Percentiles rank a stretch among this genome's conserved stretches.
phyloP scores from a whole-genome alignment of 129 eudicot species.

The Flaveria brownii region DNA sequence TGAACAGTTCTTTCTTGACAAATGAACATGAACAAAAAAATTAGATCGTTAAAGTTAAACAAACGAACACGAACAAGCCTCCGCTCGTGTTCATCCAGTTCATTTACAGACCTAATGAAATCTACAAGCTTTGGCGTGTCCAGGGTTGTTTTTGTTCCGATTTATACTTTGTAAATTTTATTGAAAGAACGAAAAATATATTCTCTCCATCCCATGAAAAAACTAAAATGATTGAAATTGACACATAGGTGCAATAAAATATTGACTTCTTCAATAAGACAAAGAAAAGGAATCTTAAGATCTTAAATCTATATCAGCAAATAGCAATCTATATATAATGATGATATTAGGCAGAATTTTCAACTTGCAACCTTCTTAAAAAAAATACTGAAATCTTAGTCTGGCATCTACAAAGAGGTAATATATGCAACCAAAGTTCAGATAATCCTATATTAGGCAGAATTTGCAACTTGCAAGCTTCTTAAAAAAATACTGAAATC shows the following conservation, averaged over 20 bases:
- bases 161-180: too few species aligned
- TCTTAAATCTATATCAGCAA: neutral
- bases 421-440: slow-evolving; percentile 2
- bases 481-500: neutral
- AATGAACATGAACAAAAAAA: too few species aligned
- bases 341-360: neutral
- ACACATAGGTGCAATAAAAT: neutral
- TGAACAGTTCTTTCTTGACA: too few species aligned
- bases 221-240: neutral
- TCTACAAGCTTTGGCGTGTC: too few species aligned
- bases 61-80: too few species aligned
- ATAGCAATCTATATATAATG: neutral
- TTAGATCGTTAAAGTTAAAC: too few species aligned
- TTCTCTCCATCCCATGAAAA: neutral
- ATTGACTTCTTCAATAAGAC: neutral
- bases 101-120: too few species aligned
- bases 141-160: too few species aligned
- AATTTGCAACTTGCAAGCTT: neutral
- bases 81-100: too few species aligned
- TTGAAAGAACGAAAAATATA: too few species aligned
- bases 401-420: too few species aligned
- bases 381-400: too few species aligned
- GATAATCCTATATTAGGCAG: neutral
- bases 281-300: neutral
- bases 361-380: slow-evolving; percentile 6